Percentiles rank a stretch among this genome's conserved stretches.
Evolutionary conservation across 2,329 filamentous ascomycete species (phyloP).

Genomic region (Fonsecaea nubica): DNA sequence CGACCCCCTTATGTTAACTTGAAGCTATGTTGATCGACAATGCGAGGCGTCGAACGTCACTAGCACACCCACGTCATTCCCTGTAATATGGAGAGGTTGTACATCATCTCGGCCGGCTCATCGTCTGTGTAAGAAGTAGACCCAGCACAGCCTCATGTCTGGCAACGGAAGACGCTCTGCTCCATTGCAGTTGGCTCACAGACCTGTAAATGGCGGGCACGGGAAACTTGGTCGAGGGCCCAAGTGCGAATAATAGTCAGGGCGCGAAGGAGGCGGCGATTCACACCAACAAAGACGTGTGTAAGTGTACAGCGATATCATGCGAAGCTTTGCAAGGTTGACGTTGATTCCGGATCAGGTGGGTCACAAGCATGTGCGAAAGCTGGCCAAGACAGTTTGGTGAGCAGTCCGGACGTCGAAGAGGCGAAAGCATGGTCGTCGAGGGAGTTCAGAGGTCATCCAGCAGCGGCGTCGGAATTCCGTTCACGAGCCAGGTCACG

Average conservation of each 20-base stretch:
- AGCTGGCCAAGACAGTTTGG: slow-evolving; percentile 15
- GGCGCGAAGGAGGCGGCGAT: slow-evolving; percentile 14
- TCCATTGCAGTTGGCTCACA: slow-evolving; percentile 1
- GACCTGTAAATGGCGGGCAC: not conserved
- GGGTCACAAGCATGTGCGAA: slow-evolving; percentile 29
- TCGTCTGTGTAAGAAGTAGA: not conserved
- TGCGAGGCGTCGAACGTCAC: slow-evolving; percentile 11
- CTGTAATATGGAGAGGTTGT: not conserved
- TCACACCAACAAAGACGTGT: slow-evolving; percentile 12
- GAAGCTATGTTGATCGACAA: slow-evolving; percentile 5
- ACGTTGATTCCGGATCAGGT: slow-evolving; percentile 13
- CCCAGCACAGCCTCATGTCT: not conserved
- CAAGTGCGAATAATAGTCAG: slow-evolving; percentile 18
- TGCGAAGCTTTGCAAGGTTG: slow-evolving; percentile 11
- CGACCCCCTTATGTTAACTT: not conserved
- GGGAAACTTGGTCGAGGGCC: not conserved
- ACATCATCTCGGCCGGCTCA: not conserved
- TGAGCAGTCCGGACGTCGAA: slow-evolving; percentile 17
- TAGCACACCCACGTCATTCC: slow-evolving; percentile 3
- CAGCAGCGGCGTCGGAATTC: slow-evolving; percentile 26
- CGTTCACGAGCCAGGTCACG: slow-evolving; percentile 35
- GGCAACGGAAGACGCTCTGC: not conserved
- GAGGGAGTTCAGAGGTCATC: slow-evolving; percentile 26
- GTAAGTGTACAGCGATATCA: slow-evolving; percentile 10
- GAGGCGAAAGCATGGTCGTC: slow-evolving; percentile 30